Conservation (phyloP, 2,329 filamentous ascomycete species). For the Pseudogymnoascus destructans region DNA sequence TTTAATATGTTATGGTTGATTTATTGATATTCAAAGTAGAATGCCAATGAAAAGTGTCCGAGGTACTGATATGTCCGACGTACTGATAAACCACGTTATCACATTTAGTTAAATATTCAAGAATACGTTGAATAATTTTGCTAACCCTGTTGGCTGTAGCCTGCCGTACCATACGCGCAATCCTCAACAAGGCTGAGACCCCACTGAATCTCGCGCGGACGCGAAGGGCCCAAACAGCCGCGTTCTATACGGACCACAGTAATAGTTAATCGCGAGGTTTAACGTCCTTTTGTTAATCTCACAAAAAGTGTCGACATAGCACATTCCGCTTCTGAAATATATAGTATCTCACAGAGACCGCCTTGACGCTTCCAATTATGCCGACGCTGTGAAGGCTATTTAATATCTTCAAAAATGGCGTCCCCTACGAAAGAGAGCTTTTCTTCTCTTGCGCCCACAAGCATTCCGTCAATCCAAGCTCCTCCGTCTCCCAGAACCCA, state of each 20-base stretch:
- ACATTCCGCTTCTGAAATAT: neutral
- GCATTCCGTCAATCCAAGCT: slow-evolving; percentile 36
- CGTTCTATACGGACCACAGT: neutral
- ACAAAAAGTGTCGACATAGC: neutral
- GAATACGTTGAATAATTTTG: too few relatives aligned
- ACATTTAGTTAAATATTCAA: too few relatives aligned
- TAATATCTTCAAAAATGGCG: neutral
- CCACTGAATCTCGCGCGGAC: neutral
- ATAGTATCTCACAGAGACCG: neutral
- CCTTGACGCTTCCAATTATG: neutral
- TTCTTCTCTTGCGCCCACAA: slow-evolving; percentile 22
- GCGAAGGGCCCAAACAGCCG: neutral
- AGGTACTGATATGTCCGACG: too few relatives aligned
- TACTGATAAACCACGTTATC: too few relatives aligned
- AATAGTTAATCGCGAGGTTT: neutral
- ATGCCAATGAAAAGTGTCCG: too few relatives aligned
- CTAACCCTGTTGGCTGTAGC: too few relatives aligned
- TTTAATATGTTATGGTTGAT: too few relatives aligned
- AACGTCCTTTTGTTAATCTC: neutral
- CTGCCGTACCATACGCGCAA: too few relatives aligned
- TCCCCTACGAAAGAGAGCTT: slow-evolving; percentile 22
- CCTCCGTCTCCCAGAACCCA: slow-evolving; percentile 52
- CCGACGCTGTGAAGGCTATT: neutral
- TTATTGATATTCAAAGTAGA: too few relatives aligned
- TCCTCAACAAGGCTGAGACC: too few relatives aligned